Evolutionary conservation across 306 rosid species (phyloP), one percentile per base, ranked within the genome.

Genomic region (Erythrophleum fordii): DNA sequence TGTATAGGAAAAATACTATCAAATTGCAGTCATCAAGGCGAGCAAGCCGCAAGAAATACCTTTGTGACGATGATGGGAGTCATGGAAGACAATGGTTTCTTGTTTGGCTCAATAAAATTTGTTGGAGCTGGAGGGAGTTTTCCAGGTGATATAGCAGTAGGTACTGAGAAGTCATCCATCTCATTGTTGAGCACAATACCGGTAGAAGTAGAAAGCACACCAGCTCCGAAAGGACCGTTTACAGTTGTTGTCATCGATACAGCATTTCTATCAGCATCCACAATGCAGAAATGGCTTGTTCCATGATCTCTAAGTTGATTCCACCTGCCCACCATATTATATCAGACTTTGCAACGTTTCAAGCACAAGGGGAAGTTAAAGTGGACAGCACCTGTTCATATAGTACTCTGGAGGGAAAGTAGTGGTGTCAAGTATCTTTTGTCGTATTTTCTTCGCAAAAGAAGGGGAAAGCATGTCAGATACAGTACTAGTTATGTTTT

Each of bases 71-170:
- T 85, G 44, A 93, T 78, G 37, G 99, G 99, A 58, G 92, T 84
- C 99, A 95, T 95, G 65, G 98, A 93, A 77, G 99, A 93, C 82
- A 93, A 76, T 16, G 99, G 97, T 81, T 91, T 90, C 84, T 95
- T 95, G 62, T 82, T 91, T 49, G 98, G 98, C 76, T 79, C 48
- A 69, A 95, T 91, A 65, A 86, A 95, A 77, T 95, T 95, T 72
- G 97, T 52, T 11, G 99, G 99, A 74, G 97, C 91, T 35, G 97
- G 99, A 75, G 99, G 97, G 71, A 91, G 91, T 64, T 59, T 67
- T 37, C 85, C 92, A 1, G 94, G 87, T 18, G 95, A 64, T 44
- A 83, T 72, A 25, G 87, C 89, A 4, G 92, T 91, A 3, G 99
- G 94, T 4, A 46, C 82, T 18, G 99, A 95, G 85, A 95, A 95